A percentile compares a stretch with the other conserved stretches of the same genome.
These are phyloP conservation scores for Elsinoe batatas DNA, from an alignment of 2,329 filamentous ascomycete genomes.

Conservation along the genomic window DNA sequence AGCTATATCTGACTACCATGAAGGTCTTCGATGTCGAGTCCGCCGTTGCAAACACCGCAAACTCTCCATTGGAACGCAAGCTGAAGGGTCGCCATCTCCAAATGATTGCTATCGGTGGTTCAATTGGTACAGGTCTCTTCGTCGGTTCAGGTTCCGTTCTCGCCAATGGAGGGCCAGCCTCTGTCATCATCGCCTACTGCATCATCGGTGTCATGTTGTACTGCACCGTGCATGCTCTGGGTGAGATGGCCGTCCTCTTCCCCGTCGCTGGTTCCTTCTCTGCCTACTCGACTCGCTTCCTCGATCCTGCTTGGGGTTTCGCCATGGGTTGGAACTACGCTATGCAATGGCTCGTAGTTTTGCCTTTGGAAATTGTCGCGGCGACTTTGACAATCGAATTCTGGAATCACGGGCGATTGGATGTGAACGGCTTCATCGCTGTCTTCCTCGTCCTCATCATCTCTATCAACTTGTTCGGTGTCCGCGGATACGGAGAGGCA, in stretches of 20 bases:
- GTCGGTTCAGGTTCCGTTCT: constrained; percentile 26
- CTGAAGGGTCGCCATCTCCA: constrained; percentile 80
- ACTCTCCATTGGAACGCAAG: constrained; percentile 61
- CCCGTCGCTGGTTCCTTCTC: constrained; percentile 29
- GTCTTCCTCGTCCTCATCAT: constrained; percentile 26
- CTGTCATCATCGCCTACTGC: constrained; percentile 24
- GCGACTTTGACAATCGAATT: constrained; percentile 26
- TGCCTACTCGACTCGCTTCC: constrained; percentile 27
- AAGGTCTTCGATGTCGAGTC: constrained; percentile 54
- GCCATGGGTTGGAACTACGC: constrained; percentile 30
- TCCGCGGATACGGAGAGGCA: constrained; percentile 28
- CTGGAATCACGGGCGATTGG: constrained; percentile 21
- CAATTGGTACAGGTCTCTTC: constrained; percentile 46
- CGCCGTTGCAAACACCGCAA: constrained; percentile 55
- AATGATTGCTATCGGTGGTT: constrained; percentile 95
- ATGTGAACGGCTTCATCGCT: constrained; percentile 22
- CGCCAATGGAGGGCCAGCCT: constrained; percentile 26
- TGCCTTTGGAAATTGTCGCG: constrained; percentile 27
- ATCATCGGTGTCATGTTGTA: constrained; percentile 27
- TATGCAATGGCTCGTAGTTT: constrained; percentile 26
- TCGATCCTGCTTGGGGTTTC: constrained; percentile 29
- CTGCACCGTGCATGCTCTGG: constrained; percentile 26
- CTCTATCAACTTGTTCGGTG: constrained; percentile 26
- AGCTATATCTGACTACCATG: not conserved
- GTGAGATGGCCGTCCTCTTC: constrained; percentile 28